phyloP scores from a whole-genome alignment of 1,284 basidiomycete genomes.

The Albatrellus sp. region DNA sequence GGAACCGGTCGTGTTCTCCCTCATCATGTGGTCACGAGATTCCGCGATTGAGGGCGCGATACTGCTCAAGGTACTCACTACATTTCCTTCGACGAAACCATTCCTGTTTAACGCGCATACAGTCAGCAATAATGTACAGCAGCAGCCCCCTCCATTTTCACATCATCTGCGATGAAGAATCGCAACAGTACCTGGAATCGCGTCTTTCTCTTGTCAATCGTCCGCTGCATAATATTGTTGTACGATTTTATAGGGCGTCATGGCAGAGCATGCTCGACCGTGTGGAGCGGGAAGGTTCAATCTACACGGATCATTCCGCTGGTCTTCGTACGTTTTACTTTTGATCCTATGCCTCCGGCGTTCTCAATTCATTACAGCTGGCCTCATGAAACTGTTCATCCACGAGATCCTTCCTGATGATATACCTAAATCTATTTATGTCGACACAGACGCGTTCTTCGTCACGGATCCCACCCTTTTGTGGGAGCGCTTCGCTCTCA shows the following conservation, averaged over 20 bases:
- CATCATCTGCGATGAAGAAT: conserved; percentile 31
- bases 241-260: conserved; percentile 28
- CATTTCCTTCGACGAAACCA: not conserved
- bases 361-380: conserved; percentile 18
- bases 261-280: conserved; percentile 28
- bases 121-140: conserved; percentile 35
- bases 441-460: conserved; percentile 39
- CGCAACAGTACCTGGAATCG: conserved; percentile 23
- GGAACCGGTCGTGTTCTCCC: conserved; percentile 27
- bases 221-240: conserved; percentile 22
- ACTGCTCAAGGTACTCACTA: conserved; percentile 27
- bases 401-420: conserved; percentile 27
- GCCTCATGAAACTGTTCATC: conserved; percentile 34
- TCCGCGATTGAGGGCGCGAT: conserved; percentile 33
- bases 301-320: conserved; percentile 32
- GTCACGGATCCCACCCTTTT: conserved; percentile 31
- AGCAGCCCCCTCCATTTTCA: conserved; percentile 32
- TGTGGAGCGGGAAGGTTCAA: conserved; percentile 31
- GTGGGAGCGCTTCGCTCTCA: conserved; percentile 27
- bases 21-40: conserved; percentile 31
- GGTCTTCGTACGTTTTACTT: conserved; percentile 27
- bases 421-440: conserved; percentile 30
- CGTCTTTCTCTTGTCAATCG: conserved; percentile 25
- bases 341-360: not conserved
- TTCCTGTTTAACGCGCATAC: conserved; percentile 19